Evolutionary conservation across 208 protist genomes (phyloP).

Genomic region (Leishmania major): DNA sequence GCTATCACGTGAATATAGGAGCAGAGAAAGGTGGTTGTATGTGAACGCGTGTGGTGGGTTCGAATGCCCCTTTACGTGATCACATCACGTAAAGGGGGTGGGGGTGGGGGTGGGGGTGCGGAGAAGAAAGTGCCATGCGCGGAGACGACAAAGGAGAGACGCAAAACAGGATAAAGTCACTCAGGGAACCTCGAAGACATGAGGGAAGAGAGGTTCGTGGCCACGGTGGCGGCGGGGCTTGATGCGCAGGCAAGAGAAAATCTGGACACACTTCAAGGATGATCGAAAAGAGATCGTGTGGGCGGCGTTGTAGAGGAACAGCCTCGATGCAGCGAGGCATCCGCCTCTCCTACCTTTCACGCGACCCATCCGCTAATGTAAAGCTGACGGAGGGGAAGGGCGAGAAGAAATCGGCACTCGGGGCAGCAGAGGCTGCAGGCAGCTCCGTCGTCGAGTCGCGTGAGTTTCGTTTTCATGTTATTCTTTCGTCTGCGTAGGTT

Average conservation of each 20-base stretch:
- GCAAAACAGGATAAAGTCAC: not conserved
- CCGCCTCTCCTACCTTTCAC: not conserved
- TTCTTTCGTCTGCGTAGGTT: not conserved
- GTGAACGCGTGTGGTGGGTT: not conserved
- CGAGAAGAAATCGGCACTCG: not conserved
- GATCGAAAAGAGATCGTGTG: not conserved
- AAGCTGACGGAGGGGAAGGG: not conserved
- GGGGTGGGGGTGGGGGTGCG: not conserved
- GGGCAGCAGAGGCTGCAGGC: not conserved
- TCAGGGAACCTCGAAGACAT: not conserved
- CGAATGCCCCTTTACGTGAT: not conserved
- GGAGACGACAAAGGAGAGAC: not conserved
- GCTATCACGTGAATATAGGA: not conserved
- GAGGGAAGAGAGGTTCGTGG: not conserved
- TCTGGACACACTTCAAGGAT: not conserved
- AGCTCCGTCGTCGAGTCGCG: not conserved
- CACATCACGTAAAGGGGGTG: not conserved
- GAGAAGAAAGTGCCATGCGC: not conserved
- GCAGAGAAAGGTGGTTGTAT: not conserved
- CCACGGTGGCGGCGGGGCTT: not conserved
- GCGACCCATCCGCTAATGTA: not conserved
- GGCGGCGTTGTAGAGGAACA: not conserved
- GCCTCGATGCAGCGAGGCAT: not conserved
- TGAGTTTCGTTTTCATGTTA: not conserved
- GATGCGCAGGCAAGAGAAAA: not conserved